Base-by-base conservation (phyloP, 2,329 filamentous ascomycete species). In the Byssochlamys sp. region DNA sequence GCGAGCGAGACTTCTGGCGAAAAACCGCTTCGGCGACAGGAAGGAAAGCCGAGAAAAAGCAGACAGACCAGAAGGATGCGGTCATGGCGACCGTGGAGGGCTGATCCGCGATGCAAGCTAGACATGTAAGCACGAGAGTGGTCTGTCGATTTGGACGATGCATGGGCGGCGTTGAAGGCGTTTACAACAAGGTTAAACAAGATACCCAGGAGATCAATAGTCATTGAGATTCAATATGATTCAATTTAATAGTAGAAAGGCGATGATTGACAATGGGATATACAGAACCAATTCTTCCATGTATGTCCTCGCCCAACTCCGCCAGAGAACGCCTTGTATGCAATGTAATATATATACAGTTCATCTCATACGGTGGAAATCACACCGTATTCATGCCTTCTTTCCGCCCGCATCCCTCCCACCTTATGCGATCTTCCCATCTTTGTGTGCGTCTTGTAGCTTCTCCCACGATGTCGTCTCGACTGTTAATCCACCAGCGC, bases 381-480 rank as follows among this genome's bases (percentile, higher is more conserved):
- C 14, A 19, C 14, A n/a, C 35, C n/a, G 4, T 39, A 4, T 19
- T 45, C n/a, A 45, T 45, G 14, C 12, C 35, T 45, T 45, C 56
- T 55, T 59, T 19, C 54, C 57, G 54, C 57, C 58, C 60, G 51
- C 55, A 52, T 61, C 57, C 55, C 61, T 61, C 66, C 61, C 67
- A 70, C 58, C 62, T 60, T 28, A 56, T 56, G 56, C 65, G 63
- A 60, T 66, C 63, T 48, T 63, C 50, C 51, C 63, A 61, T 53
- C 62, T 61, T 45, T 45, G 39, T 65, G 68, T 67, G 14, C 67
- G 70, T 63, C 73, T 72, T 63, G 74, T 68, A 26, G 64, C 64
- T 53, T 65, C 66, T 85, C 83, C 81, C 81, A 84, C 53, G 77
- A 75, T 35, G 84, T 86, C 33, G 83, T 86, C 69, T 86, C 84